A percentile compares a stretch with the other conserved stretches of the same genome.
Conservation (phyloP, 805 yeast species). For the Candida easanensis region DNA sequence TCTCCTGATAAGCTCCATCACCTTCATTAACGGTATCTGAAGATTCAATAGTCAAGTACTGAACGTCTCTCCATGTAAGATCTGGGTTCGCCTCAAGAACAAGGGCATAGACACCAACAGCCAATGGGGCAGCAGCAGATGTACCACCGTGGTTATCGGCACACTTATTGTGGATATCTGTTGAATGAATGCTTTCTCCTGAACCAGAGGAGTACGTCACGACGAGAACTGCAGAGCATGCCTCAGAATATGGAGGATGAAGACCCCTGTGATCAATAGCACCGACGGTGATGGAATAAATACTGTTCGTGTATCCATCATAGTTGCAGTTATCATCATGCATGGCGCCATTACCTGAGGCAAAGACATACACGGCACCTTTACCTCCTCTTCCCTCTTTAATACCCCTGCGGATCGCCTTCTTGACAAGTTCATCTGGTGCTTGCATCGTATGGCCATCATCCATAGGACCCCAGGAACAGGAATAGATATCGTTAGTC, state of each 20-base stretch:
- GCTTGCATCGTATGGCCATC: slow-evolving; percentile 85
- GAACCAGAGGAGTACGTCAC: slow-evolving; percentile 92
- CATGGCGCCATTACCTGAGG: slow-evolving; percentile 90
- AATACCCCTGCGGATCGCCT: slow-evolving; percentile 83
- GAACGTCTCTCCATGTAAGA: slow-evolving; percentile 94
- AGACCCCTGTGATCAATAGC: slow-evolving; percentile 85
- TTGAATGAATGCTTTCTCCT: slow-evolving; percentile 84
- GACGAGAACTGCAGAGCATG: slow-evolving; percentile 92
- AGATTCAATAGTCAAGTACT: slow-evolving; percentile 71
- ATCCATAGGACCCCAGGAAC: slow-evolving; percentile 99
- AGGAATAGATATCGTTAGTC: slow-evolving; percentile 88
- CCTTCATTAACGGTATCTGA: slow-evolving; percentile 63
- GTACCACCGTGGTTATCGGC: slow-evolving; percentile 88
- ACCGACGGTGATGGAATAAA: slow-evolving; percentile 91
- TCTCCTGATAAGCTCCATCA: slow-evolving; percentile 73
- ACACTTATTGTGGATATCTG: slow-evolving; percentile 72
- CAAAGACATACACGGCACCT: slow-evolving; percentile 92
- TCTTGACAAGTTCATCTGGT: slow-evolving; percentile 74
- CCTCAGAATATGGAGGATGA: slow-evolving; percentile 88
- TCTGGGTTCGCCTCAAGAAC: slow-evolving; percentile 81
- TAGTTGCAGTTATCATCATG: slow-evolving; percentile 88
- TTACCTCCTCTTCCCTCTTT: slow-evolving; percentile 75
- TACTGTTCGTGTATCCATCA: slow-evolving; percentile 96
- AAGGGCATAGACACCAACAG: slow-evolving; percentile 91
- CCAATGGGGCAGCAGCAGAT: slow-evolving; percentile 97